phyloP scores from a whole-genome alignment of 2,329 filamentous ascomycete genomes.

The Cadophora malorum region DNA sequence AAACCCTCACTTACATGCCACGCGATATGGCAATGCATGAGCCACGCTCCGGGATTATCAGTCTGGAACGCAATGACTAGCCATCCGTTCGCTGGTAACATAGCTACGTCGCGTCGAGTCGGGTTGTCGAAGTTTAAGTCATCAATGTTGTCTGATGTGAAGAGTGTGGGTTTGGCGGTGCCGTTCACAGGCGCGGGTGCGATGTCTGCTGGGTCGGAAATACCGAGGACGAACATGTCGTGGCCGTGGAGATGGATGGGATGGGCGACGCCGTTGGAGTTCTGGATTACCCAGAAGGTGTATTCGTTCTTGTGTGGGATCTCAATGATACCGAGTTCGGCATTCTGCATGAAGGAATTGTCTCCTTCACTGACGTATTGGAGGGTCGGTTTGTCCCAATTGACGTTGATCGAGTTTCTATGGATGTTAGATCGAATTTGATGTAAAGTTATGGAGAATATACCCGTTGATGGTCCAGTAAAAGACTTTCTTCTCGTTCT shows the following conservation, averaged over 20 bases:
- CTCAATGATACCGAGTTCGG: constrained; percentile 24
- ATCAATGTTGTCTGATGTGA: constrained; percentile 19
- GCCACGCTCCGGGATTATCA: constrained; percentile 57
- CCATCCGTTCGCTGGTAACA: constrained; percentile 52
- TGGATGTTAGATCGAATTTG: background rate
- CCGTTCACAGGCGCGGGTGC: background rate
- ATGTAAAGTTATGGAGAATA: too few species aligned
- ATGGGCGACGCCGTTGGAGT: constrained; percentile 42
- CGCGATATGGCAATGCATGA: constrained; percentile 55
- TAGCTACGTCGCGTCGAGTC: constrained; percentile 56
- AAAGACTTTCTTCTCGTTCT: constrained; percentile 18
- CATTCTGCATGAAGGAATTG: constrained; percentile 3
- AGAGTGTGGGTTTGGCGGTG: background rate
- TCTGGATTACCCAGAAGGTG: constrained; percentile 27
- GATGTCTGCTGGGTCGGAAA: constrained; percentile 50
- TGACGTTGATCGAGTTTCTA: constrained; percentile 44
- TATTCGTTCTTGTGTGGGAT: constrained; percentile 27
- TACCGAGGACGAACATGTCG: constrained; percentile 54
- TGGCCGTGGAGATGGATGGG: constrained; percentile 58
- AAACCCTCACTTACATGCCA: constrained; percentile 33
- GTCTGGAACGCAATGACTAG: constrained; percentile 57
- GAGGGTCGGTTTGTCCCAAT: constrained; percentile 51
- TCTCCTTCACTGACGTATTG: constrained; percentile 41
- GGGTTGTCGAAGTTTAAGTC: constrained; percentile 54
- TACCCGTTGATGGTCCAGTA: constrained; percentile 28